Percentiles rank a stretch among this genome's conserved stretches.
These are phyloP conservation scores for Hyphopichia homilentoma DNA, from an alignment of 805 yeast species.

Conservation along the genomic window DNA sequence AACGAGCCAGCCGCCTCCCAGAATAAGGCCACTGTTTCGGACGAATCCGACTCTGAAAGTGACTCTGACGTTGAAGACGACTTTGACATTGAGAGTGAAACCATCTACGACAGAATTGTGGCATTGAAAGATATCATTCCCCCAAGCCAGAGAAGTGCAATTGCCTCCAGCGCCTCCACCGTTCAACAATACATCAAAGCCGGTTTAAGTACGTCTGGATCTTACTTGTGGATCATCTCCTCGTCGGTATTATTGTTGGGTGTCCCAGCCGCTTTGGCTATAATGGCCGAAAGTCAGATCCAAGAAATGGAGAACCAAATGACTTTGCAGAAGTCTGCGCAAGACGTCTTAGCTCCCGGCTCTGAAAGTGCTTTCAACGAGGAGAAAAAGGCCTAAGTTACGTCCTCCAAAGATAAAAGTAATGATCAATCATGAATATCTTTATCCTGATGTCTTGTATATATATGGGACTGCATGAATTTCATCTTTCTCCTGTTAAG, in stretches of 20 bases:
- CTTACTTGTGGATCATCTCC: conserved; percentile 78
- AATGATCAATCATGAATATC: conserved; percentile 1
- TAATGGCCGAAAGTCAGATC: conserved; percentile 89
- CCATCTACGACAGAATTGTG: conserved; percentile 77
- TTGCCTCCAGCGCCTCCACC: conserved; percentile 31
- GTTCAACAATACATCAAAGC: conserved; percentile 29
- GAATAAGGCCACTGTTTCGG: not conserved
- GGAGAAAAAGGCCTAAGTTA: conserved; percentile 23
- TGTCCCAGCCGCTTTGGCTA: conserved; percentile 87
- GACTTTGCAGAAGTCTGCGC: conserved; percentile 74
- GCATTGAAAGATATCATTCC: conserved; percentile 92
- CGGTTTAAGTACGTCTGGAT: conserved; percentile 62
- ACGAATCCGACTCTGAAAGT: conserved; percentile 27
- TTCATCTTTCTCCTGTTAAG: no score
- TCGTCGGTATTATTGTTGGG: conserved; percentile 84
- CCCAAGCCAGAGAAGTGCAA: conserved; percentile 68
- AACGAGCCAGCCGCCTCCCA: conserved; percentile 17
- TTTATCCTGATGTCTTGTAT: conserved; percentile 16
- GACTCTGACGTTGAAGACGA: conserved; percentile 65
- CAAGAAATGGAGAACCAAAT: conserved; percentile 92
- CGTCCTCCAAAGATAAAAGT: no score
- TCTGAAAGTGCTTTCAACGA: conserved; percentile 43
- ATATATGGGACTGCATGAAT: conserved; percentile 11
- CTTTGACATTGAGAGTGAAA: conserved; percentile 74
- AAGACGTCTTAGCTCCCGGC: conserved; percentile 70